Evolutionary conservation across 1,284 basidiomycete genomes (phyloP).

Genomic region (Ustilago esculenta): DNA sequence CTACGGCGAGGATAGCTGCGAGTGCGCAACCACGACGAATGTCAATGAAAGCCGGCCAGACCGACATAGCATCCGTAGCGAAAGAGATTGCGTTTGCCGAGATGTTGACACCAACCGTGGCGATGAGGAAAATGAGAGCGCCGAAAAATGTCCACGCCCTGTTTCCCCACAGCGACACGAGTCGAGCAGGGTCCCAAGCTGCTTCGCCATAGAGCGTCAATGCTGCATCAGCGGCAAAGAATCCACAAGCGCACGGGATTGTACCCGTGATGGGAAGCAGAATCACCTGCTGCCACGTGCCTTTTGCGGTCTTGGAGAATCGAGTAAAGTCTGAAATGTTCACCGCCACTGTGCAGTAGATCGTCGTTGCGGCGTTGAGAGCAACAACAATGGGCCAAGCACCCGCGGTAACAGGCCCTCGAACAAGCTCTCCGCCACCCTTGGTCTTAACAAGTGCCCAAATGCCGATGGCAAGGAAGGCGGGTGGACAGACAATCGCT

Average conservation of each 20-base stretch:
- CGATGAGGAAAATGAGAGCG: slow-evolving; percentile 24
- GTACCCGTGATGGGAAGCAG: slow-evolving; percentile 26
- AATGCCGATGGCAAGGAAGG: slow-evolving; percentile 27
- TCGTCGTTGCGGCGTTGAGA: slow-evolving; percentile 23
- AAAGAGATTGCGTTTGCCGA: slow-evolving; percentile 25
- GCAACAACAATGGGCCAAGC: slow-evolving; percentile 25
- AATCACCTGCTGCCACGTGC: slow-evolving; percentile 29
- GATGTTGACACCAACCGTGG: slow-evolving; percentile 29
- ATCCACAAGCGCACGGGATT: slow-evolving; percentile 25
- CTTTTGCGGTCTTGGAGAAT: slow-evolving; percentile 16
- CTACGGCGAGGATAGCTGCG: slow-evolving; percentile 14
- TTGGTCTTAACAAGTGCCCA: slow-evolving; percentile 15
- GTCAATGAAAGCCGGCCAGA: slow-evolving; percentile 23
- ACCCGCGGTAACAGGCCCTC: slow-evolving; percentile 21
- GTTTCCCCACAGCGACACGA: slow-evolving; percentile 16
- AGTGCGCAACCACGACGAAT: slow-evolving; percentile 15
- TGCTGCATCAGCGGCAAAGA: slow-evolving; percentile 29
- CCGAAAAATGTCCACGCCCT: slow-evolving; percentile 22
- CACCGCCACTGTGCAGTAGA: slow-evolving; percentile 30
- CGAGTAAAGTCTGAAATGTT: slow-evolving; percentile 33
- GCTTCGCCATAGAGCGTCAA: slow-evolving; percentile 20
- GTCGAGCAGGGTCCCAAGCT: slow-evolving; percentile 23
- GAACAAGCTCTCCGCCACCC: slow-evolving; percentile 16
- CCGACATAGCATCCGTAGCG: slow-evolving; percentile 29
- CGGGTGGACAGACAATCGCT: slow-evolving; percentile 25